Evolutionary conservation across 108 stramenopile genomes (phyloP).

Genomic region (Conticribra guillardii): DNA sequence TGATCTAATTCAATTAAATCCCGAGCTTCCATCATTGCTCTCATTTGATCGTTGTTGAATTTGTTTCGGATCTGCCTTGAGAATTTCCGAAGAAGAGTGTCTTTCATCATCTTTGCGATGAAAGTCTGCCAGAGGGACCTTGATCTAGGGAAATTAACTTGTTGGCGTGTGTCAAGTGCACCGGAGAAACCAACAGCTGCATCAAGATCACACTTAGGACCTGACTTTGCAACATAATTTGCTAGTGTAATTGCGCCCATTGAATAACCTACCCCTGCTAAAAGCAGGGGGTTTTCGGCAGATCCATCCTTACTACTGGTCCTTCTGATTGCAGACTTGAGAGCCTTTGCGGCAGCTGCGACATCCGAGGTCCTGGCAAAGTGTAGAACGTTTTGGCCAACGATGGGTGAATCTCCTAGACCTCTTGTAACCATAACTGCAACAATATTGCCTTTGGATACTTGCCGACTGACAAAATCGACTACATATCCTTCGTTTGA

Average conservation of each 20-base stretch:
- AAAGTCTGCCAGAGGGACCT: constrained; percentile 91
- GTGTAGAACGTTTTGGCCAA: constrained; percentile 72
- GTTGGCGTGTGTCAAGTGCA: constrained; percentile 75
- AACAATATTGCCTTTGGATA: constrained; percentile 56
- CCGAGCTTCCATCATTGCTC: constrained; percentile 58
- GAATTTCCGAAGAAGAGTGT: constrained; percentile 67
- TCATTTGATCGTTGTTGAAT: constrained; percentile 49
- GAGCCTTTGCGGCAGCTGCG: constrained; percentile 59
- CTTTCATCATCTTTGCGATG: constrained; percentile 67
- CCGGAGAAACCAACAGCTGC: constrained; percentile 75
- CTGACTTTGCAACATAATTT: constrained; percentile 84
- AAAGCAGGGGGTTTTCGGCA: constrained; percentile 3
- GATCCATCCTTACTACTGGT: neutral
- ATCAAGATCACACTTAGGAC: constrained; percentile 63
- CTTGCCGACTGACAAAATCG: constrained; percentile 69
- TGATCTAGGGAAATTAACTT: constrained; percentile 61
- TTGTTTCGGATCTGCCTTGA: constrained; percentile 51
- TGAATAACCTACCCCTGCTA: constrained; percentile 75
- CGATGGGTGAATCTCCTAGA: constrained; percentile 76
- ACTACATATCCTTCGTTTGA: constrained; percentile 80
- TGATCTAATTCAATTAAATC: constrained; percentile 65
- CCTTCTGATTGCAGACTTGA: constrained; percentile 52
- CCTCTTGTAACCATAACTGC: constrained; percentile 87
- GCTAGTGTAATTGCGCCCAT: constrained; percentile 86
- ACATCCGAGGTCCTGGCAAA: constrained; percentile 86